phyloP scores from a whole-genome alignment of 306 rosid genomes.

The cucumber (Cucumis sativus) region Cucumber_9930_V3 NC_026661.2:21898501-21899000 shows the following conservation, averaged over 20 bases:
- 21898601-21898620: background rate
- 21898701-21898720: slow-evolving; percentile 30
- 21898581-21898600: background rate
- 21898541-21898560: background rate
- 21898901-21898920: slow-evolving; percentile 42
- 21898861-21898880: slow-evolving; percentile 56
- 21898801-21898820: slow-evolving; percentile 18
- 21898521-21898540: background rate
- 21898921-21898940: no score
- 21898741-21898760: slow-evolving; percentile 13
- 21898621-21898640: no score
- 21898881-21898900: slow-evolving; percentile 65
- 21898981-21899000: no score
- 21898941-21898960: no score
- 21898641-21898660: background rate
- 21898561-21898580: slow-evolving; percentile 8
- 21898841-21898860: slow-evolving; percentile 28
- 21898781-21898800: slow-evolving; percentile 26
- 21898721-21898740: slow-evolving; percentile 34
- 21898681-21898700: slow-evolving; percentile 23
- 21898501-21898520: background rate
- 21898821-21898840: slow-evolving; percentile 14
- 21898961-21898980: no score
- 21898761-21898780: slow-evolving; percentile 21
- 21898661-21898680: background rate